These are phyloP conservation scores for Suhomyces bolitotheri DNA, from an alignment of 1,139 yeast species.

Conservation along the genomic window DNA sequence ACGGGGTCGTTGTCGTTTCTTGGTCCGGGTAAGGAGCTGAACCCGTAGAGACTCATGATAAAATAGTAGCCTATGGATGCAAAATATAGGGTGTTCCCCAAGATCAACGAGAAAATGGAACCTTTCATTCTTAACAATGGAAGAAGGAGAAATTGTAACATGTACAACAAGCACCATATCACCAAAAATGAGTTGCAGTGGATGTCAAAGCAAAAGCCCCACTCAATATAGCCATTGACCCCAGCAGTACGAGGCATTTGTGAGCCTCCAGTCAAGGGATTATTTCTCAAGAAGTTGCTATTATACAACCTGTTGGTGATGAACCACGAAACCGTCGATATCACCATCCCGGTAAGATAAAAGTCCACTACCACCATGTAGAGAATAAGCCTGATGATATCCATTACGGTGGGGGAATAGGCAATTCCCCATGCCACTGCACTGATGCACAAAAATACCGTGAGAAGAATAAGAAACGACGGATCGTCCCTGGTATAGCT, in stretches of 20 bases:
- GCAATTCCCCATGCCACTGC: conserved; percentile 92
- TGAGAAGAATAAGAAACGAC: conserved; percentile 71
- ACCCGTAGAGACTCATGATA: conserved; percentile 82
- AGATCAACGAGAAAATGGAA: conserved; percentile 58
- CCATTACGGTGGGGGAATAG: conserved; percentile 62
- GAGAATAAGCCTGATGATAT: conserved; percentile 62
- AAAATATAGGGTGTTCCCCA: conserved; percentile 79
- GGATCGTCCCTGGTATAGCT: conserved; percentile 90
- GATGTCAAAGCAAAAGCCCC: conserved; percentile 94
- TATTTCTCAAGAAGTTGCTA: conserved; percentile 3
- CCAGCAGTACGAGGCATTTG: not conserved
- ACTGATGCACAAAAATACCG: conserved; percentile 63
- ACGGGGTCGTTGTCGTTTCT: conserved; percentile 47
- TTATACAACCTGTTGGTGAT: conserved; percentile 61
- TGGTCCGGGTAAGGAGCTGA: conserved; percentile 74
- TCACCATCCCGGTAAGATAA: conserved; percentile 63
- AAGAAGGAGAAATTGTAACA: conserved; percentile 71
- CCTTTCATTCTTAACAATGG: conserved; percentile 68
- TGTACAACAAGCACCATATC: conserved; percentile 76
- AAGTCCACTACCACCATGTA: conserved; percentile 89
- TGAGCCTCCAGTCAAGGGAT: conserved; percentile 3
- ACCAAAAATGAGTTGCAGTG: conserved; percentile 86
- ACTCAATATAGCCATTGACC: conserved; percentile 54
- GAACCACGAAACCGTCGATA: conserved; percentile 75
- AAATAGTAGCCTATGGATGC: conserved; percentile 73